Base-by-base conservation (phyloP, 2,329 filamentous ascomycete species). In the Phialocephala subalpina region DNA sequence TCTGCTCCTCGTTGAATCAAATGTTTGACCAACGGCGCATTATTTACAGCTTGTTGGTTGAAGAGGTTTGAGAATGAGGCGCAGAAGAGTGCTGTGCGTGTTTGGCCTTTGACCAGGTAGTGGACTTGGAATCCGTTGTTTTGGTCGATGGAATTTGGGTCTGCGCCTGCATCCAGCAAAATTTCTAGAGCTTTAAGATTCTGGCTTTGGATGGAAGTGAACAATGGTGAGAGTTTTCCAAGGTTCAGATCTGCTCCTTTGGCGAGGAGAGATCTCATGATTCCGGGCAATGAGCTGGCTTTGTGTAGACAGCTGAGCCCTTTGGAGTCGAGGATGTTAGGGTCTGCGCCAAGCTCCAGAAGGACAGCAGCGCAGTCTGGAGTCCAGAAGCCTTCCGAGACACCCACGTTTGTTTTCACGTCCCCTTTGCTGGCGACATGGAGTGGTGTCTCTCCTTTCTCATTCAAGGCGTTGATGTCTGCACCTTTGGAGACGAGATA, bases 391-490 rank as follows among this genome's bases (percentile, higher is more conserved):
- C 20, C 27, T 42, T 38, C 45, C 49, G 58, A 20, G 59, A 36
- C 22, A 47, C 59, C 59, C 47, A 65, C 14, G 29, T 65, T 49
- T 56, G 12, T 47, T 57, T 61, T 22, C 18, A 16, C n/a, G 4
- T 49, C 18, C 8, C n/a, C 45, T 49, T 20, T 62, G 36, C 58
- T 64, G n/a, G 68, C 68, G 9, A 70, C 55, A 40, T 70, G 64
- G 18, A 70, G 55, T 38, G 69, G 66, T 60, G 69, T 70, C 49
- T 68, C 60, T 14, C 69, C 69, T 42, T 67, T 69, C 40, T 69
- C 62, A 59, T 69, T 65, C n/a, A 40, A n/a, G 1, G 63, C 40
- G 12, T 70, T 59, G 60, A 69, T 59, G 16, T 70, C 20, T 3
- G 45, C 45, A 2, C 45, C 45, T 49, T 20, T 22, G 4, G 8